Percentiles rank a stretch among this genome's conserved stretches.
phyloP scores from a whole-genome alignment of 805 yeast genomes.

The Komagataella mondaviorum region DNA sequence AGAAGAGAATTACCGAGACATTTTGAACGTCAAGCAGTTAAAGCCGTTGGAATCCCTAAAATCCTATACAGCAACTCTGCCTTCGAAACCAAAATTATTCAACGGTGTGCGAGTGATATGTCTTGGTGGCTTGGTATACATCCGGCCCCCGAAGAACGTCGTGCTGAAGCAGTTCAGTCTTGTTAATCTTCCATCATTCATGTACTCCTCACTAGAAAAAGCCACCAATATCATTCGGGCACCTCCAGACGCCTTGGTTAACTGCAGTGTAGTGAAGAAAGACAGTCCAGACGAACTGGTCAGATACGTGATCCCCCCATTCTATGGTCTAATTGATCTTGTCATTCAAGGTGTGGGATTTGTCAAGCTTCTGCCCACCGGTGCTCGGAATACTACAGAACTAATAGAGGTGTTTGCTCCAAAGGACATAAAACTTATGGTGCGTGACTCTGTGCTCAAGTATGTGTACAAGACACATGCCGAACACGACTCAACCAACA shows the following conservation, averaged over 20 bases:
- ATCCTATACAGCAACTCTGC: slow-evolving; percentile 3
- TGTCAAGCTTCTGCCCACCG: slow-evolving; percentile 47
- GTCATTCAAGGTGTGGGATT: slow-evolving; percentile 56
- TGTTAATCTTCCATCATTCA: slow-evolving; percentile 25
- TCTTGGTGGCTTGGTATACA: slow-evolving; percentile 48
- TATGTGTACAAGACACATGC: slow-evolving; percentile 13
- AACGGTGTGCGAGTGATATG: slow-evolving; percentile 17
- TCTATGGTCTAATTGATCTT: slow-evolving; percentile 50
- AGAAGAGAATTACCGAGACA: background rate
- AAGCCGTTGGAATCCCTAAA: background rate
- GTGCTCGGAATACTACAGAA: slow-evolving; percentile 18
- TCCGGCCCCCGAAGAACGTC: slow-evolving; percentile 38
- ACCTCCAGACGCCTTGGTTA: slow-evolving; percentile 12
- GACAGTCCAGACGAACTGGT: slow-evolving; percentile 18
- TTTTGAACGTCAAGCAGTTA: background rate
- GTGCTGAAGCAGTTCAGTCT: slow-evolving; percentile 34
- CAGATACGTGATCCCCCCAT: slow-evolving; percentile 55
- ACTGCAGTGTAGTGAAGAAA: slow-evolving; percentile 8
- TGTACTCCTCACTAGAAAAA: slow-evolving; percentile 18
- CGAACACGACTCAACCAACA: slow-evolving; percentile 7
- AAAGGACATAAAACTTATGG: slow-evolving; percentile 33
- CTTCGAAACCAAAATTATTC: slow-evolving; percentile 4
- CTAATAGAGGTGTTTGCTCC: slow-evolving; percentile 42
- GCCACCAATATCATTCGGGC: slow-evolving; percentile 14
- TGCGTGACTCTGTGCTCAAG: slow-evolving; percentile 23